These are phyloP conservation scores for Cryptococcus sp. DNA, from an alignment of 1,284 basidiomycete species.

Conservation along the genomic window DNA sequence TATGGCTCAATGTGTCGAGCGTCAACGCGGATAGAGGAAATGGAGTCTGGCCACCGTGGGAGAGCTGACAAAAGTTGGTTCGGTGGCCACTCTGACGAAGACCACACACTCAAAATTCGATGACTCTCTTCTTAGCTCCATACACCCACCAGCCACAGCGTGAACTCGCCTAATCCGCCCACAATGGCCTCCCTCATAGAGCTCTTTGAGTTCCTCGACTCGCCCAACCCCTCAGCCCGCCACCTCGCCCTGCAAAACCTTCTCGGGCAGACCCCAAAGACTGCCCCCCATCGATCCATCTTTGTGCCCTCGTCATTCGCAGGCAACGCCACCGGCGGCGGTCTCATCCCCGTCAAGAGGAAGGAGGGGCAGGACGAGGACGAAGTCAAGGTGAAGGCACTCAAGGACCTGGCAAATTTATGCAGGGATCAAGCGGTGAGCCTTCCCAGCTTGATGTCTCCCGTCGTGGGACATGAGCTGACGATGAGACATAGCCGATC, in stretches of 20 bases:
- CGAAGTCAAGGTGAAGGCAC: slow-evolving; percentile 60
- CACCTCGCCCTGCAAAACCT: slow-evolving; percentile 82
- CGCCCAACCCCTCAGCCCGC: slow-evolving; percentile 80
- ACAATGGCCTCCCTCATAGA: slow-evolving; percentile 53
- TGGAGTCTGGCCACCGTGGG: slow-evolving; percentile 19
- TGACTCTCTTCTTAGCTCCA: no score
- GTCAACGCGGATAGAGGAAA: no score
- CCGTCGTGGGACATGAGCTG: slow-evolving; percentile 5
- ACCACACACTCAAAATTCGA: neutral
- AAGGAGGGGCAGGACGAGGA: slow-evolving; percentile 54
- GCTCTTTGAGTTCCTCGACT: slow-evolving; percentile 80
- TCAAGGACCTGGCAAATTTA: slow-evolving; percentile 69
- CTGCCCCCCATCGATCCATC: slow-evolving; percentile 66
- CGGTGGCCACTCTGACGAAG: neutral
- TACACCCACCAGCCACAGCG: neutral
- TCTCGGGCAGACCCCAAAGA: slow-evolving; percentile 70
- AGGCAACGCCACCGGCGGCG: slow-evolving; percentile 49
- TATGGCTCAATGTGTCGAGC: no score
- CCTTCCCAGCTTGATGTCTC: neutral
- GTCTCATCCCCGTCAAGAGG: slow-evolving; percentile 49
- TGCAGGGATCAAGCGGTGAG: slow-evolving; percentile 79
- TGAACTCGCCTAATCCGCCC: neutral
- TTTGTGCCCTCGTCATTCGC: slow-evolving; percentile 58
- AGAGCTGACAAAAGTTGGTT: slow-evolving; percentile 4
- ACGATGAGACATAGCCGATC: slow-evolving; percentile 60